A percentile compares a stretch with the other conserved stretches of the same genome.
Conservation (phyloP, 2,329 filamentous ascomycete genomes). For the Penicillium verrucosum region DNA sequence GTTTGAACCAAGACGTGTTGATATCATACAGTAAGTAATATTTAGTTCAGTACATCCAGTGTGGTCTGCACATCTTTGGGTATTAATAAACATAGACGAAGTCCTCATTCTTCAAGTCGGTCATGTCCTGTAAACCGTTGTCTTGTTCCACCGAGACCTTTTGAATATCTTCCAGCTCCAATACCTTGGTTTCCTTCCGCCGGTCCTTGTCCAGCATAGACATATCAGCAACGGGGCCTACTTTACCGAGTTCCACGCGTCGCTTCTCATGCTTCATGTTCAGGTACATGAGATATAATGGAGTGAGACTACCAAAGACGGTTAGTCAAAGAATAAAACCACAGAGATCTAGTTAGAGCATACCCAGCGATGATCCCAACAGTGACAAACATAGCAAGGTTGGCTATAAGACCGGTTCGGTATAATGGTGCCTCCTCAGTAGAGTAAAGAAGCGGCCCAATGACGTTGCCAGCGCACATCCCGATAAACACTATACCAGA, state of each 20-base stretch:
- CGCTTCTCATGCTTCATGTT: constrained; percentile 31
- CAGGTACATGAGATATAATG: constrained; percentile 31
- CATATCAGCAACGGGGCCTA: constrained; percentile 28
- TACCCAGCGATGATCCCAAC: constrained; percentile 29
- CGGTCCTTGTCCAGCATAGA: constrained; percentile 33
- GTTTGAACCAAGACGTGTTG: too few species aligned
- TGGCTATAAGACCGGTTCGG: constrained; percentile 33
- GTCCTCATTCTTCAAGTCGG: constrained; percentile 12
- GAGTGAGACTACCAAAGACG: constrained; percentile 21
- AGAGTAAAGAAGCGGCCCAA: constrained; percentile 37
- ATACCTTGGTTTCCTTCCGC: constrained; percentile 4
- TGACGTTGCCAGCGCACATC: constrained; percentile 39
- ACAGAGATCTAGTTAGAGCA: background rate
- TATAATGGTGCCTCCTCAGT: constrained; percentile 35
- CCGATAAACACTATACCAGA: constrained; percentile 36
- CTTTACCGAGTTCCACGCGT: constrained; percentile 32
- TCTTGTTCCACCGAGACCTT: constrained; percentile 4
- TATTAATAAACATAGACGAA: constrained; percentile 13
- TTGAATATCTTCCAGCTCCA: constrained; percentile 12
- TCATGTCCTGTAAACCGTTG: constrained; percentile 11
- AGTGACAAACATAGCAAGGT: constrained; percentile 34
- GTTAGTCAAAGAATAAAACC: background rate
- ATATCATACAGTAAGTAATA: too few species aligned
- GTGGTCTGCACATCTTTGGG: background rate
- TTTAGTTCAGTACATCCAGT: background rate